Percentiles rank a stretch among this genome's conserved stretches.
These are phyloP conservation scores for Candida sp. DNA, from an alignment of 1,139 yeast species.

Conservation along the genomic window DNA sequence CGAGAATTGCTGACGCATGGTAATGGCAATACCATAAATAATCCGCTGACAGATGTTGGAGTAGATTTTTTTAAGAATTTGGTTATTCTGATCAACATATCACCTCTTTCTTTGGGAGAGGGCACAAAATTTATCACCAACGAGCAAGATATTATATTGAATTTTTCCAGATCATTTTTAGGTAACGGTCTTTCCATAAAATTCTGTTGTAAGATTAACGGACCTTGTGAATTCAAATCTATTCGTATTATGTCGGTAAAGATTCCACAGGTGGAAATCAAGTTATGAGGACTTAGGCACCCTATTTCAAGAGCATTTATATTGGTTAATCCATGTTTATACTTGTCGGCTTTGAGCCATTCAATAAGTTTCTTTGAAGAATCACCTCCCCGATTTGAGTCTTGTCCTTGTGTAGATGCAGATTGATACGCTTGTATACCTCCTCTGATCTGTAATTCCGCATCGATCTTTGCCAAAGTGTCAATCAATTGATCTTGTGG, in stretches of 20 bases:
- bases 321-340: slow-evolving; percentile 10
- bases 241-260: slow-evolving; percentile 55
- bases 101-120: slow-evolving; percentile 64
- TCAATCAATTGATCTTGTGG: slow-evolving; percentile 13
- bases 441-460: slow-evolving; percentile 59
- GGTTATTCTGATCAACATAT: slow-evolving; percentile 64
- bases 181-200: slow-evolving; percentile 80
- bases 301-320: slow-evolving; percentile 75
- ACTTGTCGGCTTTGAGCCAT: slow-evolving; percentile 48
- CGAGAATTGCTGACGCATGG: slow-evolving; percentile 86
- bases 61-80: slow-evolving; percentile 47
- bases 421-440: slow-evolving; percentile 74
- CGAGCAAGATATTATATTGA: slow-evolving; percentile 75
- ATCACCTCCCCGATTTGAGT: slow-evolving; percentile 78
- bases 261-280: slow-evolving; percentile 56
- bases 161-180: slow-evolving; percentile 34
- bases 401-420: slow-evolving; percentile 90
- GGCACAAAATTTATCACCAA: slow-evolving; percentile 89
- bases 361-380: slow-evolving; percentile 71
- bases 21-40: slow-evolving; percentile 81
- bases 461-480: slow-evolving; percentile 52
- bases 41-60: slow-evolving; percentile 20
- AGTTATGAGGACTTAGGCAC: slow-evolving; percentile 64
- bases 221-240: slow-evolving; percentile 81
- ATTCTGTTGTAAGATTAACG: slow-evolving; percentile 69